Percentiles rank a stretch among this genome's conserved stretches.
Conservation (phyloP, 768 basidiomycete species). For the Rhodosporidiobolus odoratus region DNA sequence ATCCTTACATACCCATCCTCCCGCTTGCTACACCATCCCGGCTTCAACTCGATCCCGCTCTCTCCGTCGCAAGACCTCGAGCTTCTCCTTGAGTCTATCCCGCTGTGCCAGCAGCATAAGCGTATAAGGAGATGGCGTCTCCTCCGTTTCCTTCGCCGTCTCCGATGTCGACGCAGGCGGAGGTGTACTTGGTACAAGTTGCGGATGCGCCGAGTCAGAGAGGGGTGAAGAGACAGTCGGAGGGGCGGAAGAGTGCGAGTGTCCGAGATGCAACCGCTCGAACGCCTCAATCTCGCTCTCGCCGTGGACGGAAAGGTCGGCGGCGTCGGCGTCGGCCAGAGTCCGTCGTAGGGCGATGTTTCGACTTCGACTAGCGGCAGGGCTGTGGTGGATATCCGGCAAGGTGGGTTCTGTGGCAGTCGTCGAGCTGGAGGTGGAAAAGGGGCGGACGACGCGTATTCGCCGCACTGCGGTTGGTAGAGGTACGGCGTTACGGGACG, state of each 20-base stretch:
- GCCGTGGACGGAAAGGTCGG: constrained; percentile 13
- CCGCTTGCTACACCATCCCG: background rate
- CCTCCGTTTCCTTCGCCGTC: background rate
- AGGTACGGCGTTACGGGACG: no score
- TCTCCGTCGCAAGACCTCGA: constrained; percentile 8
- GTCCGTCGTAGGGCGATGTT: background rate
- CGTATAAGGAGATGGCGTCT: constrained; percentile 14
- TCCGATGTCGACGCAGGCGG: background rate
- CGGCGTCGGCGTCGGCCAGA: background rate
- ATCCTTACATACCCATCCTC: no score
- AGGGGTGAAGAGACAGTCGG: background rate
- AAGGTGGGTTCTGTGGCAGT: no score
- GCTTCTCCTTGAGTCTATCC: constrained; percentile 13
- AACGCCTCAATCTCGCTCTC: constrained; percentile 27
- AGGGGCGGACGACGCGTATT: no score
- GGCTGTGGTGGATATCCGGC: no score
- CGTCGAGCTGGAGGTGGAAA: no score
- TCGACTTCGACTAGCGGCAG: no score
- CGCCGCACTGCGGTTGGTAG: no score
- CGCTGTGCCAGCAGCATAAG: constrained; percentile 21
- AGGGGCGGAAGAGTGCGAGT: background rate
- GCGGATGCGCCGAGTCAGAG: background rate
- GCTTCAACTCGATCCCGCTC: constrained; percentile 17
- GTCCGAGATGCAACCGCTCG: background rate
- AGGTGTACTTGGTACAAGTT: background rate